Evolutionary conservation across 306 rosid genomes (phyloP).

Genomic region (Cucurbita argyrosperma): DNA sequence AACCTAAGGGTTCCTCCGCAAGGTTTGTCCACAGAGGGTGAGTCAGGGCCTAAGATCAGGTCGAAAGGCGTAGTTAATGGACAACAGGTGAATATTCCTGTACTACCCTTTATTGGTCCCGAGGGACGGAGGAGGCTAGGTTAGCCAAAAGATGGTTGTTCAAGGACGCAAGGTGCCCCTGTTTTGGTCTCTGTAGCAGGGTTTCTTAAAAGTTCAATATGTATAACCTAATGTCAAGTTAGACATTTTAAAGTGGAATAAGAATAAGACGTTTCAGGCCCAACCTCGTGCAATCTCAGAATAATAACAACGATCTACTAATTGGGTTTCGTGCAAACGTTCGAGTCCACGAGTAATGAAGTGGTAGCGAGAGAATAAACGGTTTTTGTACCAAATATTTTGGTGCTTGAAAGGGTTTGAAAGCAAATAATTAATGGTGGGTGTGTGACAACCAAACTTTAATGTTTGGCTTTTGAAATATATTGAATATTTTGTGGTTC

Average conservation of each 20-base stretch:
- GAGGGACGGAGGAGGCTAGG: too few species aligned
- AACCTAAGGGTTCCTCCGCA: too few species aligned
- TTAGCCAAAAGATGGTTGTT: too few species aligned
- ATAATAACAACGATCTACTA: background rate
- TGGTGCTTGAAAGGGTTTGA: background rate
- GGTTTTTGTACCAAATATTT: background rate
- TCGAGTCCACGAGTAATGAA: background rate
- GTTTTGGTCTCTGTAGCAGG: too few species aligned
- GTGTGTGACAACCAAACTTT: background rate
- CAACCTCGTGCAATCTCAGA: background rate
- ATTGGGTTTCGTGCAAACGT: background rate
- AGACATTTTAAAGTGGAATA: background rate
- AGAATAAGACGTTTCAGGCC: background rate
- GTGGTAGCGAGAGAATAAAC: background rate
- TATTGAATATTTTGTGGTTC: conserved; percentile 2
- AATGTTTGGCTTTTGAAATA: background rate
- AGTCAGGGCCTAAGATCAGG: too few species aligned
- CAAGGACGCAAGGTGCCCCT: too few species aligned
- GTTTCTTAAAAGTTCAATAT: too few species aligned
- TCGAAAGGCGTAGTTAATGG: too few species aligned
- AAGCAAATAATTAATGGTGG: background rate
- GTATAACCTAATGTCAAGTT: background rate
- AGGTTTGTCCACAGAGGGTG: too few species aligned
- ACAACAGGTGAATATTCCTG: too few species aligned
- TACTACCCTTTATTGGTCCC: too few species aligned